Evolutionary conservation across 108 stramenopile species (phyloP).

Genomic region (Conticribra weissflogii): DNA sequence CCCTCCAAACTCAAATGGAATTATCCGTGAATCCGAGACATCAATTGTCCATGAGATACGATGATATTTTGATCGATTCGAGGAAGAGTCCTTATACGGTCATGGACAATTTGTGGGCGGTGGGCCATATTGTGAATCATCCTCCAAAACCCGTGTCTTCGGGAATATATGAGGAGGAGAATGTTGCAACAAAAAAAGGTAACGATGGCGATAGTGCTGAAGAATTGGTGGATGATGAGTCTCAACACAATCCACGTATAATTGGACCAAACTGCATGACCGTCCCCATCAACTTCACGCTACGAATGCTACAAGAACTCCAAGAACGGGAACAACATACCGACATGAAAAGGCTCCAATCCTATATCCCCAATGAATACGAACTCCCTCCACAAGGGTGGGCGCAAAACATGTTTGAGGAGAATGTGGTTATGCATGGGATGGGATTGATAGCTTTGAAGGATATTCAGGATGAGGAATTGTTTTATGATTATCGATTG

Average conservation of each 20-base stretch:
- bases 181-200: constrained; percentile 3
- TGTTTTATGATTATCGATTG: constrained; percentile 85
- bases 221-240: neutral
- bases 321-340: too few species aligned
- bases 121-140: constrained; percentile 87
- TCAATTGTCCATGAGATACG: constrained; percentile 78
- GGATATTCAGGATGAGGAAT: constrained; percentile 80
- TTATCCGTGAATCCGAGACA: constrained; percentile 62
- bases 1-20: constrained; percentile 55
- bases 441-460: constrained; percentile 67
- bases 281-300: constrained; percentile 74
- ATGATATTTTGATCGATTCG: constrained; percentile 84
- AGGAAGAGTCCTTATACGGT: constrained; percentile 80
- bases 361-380: constrained; percentile 81
- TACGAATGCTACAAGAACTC: constrained; percentile 47
- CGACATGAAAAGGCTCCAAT: constrained; percentile 8
- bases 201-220: neutral
- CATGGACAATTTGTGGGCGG: constrained; percentile 71
- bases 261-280: constrained; percentile 63
- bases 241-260: neutral
- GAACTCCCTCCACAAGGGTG: constrained; percentile 57
- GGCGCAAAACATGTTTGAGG: constrained; percentile 53
- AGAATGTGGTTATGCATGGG: constrained; percentile 77
- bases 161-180: too few species aligned
- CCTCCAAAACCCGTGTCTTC: too few species aligned